These are phyloP conservation scores for Eutrema heterophyllum DNA, from an alignment of 345 rosid species.

Conservation along the genomic window DNA sequence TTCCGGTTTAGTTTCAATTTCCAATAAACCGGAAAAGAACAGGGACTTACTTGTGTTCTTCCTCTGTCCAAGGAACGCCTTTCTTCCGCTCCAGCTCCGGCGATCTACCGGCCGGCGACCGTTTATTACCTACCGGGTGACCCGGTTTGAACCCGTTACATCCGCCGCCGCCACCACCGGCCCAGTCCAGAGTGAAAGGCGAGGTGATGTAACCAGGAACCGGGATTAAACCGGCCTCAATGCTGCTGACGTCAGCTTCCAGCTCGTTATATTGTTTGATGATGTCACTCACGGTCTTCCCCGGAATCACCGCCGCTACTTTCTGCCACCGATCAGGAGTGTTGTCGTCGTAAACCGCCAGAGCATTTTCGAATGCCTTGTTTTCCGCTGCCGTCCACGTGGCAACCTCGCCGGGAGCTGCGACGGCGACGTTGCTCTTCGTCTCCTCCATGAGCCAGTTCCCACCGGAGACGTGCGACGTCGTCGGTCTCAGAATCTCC, in stretches of 20 bases:
- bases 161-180: constrained; percentile 8
- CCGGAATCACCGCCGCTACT: constrained; percentile 80
- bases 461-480: constrained; percentile 41
- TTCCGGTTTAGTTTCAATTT: background rate
- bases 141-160: constrained; percentile 21
- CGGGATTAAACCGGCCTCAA: constrained; percentile 82
- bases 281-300: constrained; percentile 82
- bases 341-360: constrained; percentile 72
- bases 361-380: constrained; percentile 81
- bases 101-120: constrained; percentile 45
- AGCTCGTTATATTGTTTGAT: constrained; percentile 70
- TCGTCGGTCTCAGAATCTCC: constrained; percentile 58
- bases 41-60: constrained; percentile 81
- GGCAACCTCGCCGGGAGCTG: constrained; percentile 30
- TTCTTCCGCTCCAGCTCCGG: constrained; percentile 90
- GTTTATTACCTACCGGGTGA: constrained; percentile 38
- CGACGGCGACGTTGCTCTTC: constrained; percentile 19
- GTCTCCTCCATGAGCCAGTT: constrained; percentile 63
- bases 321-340: constrained; percentile 82
- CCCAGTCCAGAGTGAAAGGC: constrained; percentile 72
- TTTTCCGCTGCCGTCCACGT: constrained; percentile 83
- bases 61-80: constrained; percentile 99
- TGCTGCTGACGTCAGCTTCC: constrained; percentile 75
- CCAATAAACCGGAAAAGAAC: background rate
- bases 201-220: constrained; percentile 59